Base-by-base conservation (phyloP, 345 rosid species). In the Eucalyptus regnans region DNA sequence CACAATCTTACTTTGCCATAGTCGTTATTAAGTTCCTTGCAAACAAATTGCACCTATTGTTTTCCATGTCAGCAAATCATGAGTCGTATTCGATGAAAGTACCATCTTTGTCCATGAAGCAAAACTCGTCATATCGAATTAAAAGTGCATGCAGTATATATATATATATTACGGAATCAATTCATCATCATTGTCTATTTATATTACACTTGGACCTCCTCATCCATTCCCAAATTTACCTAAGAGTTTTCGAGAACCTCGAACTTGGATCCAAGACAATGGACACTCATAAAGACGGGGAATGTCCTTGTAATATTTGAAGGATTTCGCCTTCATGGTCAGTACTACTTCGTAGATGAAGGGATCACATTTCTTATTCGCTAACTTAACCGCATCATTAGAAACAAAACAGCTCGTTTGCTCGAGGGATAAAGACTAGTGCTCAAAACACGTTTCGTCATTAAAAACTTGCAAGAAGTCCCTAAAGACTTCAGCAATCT, bases 71-170 rank as follows among this genome's bases (percentile, higher is more conserved):
- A n/a, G 76, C 20, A 64, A 64, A 16, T 64, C 76, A 64, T 4
- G 9, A 64, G 2, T 15, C 18, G 0, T 64, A n/a, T 14, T 2
- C 0, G 37, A n/a, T 13, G 37, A 14, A 7, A 2, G 9, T 64
- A 22, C 76, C 76, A 64, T 15, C 3, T 7, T 1, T 16, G 18
- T 64, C 2, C 6, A 64, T 7, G 18, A n/a, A 7, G 37, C 41
- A 8, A 8, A 64, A 15, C 2, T 62, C 16, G 17, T 12, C 33
- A 0, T 23, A 2, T 23, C 12, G 62, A 56, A 56, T 56, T 22
- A 9, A 60, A 12, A 60, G 31, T 5, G 66, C 7, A 27, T 27
- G 66, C 16, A 60, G 7, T 41, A 41, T 41, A 41, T 43, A 43
- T 43, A 27, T 12, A 6, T 29, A 62, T 0, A 1, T 62, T 62